phyloP scores from a whole-genome alignment of 208 protist species.

The Acanthamoeba royreba region DNA sequence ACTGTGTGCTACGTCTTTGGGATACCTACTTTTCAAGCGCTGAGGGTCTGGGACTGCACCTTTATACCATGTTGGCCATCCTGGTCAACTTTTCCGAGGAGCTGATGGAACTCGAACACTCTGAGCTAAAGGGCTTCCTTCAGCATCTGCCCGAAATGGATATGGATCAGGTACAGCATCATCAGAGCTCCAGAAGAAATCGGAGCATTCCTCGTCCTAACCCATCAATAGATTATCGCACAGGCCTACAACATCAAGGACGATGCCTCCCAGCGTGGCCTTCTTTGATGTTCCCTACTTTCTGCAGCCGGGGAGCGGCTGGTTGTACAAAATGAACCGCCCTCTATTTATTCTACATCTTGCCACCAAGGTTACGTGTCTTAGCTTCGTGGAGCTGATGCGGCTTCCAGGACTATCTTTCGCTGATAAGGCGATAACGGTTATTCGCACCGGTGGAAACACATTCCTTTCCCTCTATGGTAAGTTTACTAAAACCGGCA shows the following conservation, averaged over 20 bases:
- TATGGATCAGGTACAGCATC: slow-evolving; percentile 56
- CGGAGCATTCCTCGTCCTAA: not conserved
- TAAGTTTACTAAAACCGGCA: no score
- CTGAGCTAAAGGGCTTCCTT: slow-evolving; percentile 63
- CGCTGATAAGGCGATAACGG: no score
- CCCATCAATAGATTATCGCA: slow-evolving; percentile 42
- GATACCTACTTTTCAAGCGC: slow-evolving; percentile 61
- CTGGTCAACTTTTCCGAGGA: slow-evolving; percentile 63
- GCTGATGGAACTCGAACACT: slow-evolving; percentile 61
- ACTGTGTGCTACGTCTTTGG: slow-evolving; percentile 64
- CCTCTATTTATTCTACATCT: no score
- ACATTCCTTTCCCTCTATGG: no score
- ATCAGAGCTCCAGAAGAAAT: not conserved
- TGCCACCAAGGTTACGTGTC: no score
- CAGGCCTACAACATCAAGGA: slow-evolving; percentile 67
- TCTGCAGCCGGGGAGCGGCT: no score
- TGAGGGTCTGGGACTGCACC: slow-evolving; percentile 55
- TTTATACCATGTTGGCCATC: slow-evolving; percentile 60
- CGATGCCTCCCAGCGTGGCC: slow-evolving; percentile 6
- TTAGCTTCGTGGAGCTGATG: no score
- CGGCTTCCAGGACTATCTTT: no score
- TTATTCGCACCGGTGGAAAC: no score
- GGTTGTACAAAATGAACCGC: no score
- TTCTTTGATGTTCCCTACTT: not conserved
- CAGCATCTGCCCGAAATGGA: slow-evolving; percentile 67